Conservation (phyloP, 768 basidiomycete genomes). For the Serendipita sp. region DNA sequence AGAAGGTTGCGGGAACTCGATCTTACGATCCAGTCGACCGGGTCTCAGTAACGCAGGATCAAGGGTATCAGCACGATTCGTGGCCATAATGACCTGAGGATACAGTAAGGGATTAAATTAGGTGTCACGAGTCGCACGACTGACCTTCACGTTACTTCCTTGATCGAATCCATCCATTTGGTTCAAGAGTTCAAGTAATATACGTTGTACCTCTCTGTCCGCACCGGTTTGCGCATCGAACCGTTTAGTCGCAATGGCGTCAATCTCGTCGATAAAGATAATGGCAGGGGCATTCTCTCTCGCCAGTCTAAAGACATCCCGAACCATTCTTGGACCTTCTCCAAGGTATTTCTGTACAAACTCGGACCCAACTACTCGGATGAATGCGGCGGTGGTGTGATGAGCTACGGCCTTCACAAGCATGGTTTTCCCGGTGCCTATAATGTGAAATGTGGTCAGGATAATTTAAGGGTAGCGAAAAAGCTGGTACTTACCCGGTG, state of each 20-base stretch:
- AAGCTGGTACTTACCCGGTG: constrained; percentile 49
- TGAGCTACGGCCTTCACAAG: constrained; percentile 98
- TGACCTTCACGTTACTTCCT: constrained; percentile 91
- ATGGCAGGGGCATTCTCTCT: constrained; percentile 94
- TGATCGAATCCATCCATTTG: constrained; percentile 99
- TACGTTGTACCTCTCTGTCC: constrained; percentile 96
- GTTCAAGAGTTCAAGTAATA: constrained; percentile 86
- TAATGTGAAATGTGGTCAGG: neutral
- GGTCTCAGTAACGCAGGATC: constrained; percentile 96
- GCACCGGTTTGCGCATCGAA: constrained; percentile 99
- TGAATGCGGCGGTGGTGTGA: constrained; percentile 93
- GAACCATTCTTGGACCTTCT: constrained; percentile 98
- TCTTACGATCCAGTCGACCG: constrained; percentile 94
- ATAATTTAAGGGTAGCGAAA: neutral
- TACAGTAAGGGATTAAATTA: constrained; percentile 2
- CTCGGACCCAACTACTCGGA: constrained; percentile 94
- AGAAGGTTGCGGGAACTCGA: constrained; percentile 92
- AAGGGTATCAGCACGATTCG: constrained; percentile 93
- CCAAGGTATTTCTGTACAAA: constrained; percentile 99
- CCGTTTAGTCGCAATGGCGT: constrained; percentile 97
- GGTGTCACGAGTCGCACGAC: neutral
- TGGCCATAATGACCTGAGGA: constrained; percentile 93
- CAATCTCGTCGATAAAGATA: constrained; percentile 98
- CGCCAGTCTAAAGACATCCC: constrained; percentile 95
- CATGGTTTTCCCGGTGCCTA: constrained; percentile 98